Evolutionary conservation across 495 filamentous ascomycete species (phyloP).

Genomic region (Lepraria neglecta): DNA sequence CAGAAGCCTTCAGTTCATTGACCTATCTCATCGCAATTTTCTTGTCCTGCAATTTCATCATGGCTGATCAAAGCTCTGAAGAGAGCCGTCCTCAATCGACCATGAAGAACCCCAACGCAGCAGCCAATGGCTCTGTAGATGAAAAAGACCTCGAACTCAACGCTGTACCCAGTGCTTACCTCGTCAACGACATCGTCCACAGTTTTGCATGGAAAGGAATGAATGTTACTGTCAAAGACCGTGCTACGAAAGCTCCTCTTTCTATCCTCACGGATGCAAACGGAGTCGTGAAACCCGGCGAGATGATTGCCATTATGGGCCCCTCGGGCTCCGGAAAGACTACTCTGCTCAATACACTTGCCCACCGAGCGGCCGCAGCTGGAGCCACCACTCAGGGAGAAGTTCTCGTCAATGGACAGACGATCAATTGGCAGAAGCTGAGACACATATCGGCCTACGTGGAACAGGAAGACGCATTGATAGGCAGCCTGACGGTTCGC

Average conservation of each 20-base stretch:
- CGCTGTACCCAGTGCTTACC: constrained; percentile 19
- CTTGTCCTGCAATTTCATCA: background rate
- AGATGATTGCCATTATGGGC: constrained; percentile 71
- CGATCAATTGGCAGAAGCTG: constrained; percentile 42
- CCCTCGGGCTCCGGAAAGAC: constrained; percentile 74
- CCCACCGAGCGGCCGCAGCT: constrained; percentile 47
- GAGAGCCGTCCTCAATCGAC: background rate
- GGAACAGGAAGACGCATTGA: constrained; percentile 78
- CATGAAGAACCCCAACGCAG: background rate
- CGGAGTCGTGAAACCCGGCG: constrained; percentile 43
- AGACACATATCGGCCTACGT: constrained; percentile 48
- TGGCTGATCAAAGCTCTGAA: background rate
- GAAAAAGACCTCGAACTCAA: constrained; percentile 12
- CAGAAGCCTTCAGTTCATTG: background rate
- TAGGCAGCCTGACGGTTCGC: constrained; percentile 67
- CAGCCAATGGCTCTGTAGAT: background rate
- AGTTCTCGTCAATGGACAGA: constrained; percentile 17
- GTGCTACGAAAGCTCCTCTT: constrained; percentile 3
- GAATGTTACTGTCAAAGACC: background rate
- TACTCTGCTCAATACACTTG: constrained; percentile 68
- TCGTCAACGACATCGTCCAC: constrained; percentile 10
- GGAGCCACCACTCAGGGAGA: constrained; percentile 30
- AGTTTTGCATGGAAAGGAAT: constrained; percentile 16
- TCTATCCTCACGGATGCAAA: constrained; percentile 8
- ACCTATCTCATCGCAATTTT: too few relatives aligned